phyloP scores from a whole-genome alignment of 768 basidiomycete genomes.

The Lactarius sp. region DNA sequence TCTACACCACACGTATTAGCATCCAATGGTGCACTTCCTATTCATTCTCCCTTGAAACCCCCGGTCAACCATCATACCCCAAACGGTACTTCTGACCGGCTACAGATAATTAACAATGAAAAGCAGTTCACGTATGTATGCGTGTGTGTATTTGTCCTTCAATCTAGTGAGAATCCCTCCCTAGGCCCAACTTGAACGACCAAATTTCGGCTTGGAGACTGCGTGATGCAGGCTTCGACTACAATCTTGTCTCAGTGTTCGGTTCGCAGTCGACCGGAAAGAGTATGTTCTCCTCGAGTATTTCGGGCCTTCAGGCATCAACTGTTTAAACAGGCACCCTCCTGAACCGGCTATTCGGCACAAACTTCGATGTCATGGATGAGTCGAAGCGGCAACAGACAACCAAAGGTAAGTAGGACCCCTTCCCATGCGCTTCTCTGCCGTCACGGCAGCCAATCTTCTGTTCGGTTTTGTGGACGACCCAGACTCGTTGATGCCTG shows the following conservation, averaged over 20 bases:
- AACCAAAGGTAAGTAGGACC: conserved; percentile 69
- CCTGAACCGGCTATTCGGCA: conserved; percentile 92
- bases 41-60: neutral
- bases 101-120: conserved; percentile 89
- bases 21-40: conserved; percentile 13
- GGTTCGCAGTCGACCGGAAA: conserved; percentile 97
- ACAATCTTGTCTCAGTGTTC: conserved; percentile 94
- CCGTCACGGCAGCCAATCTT: no score
- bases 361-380: conserved; percentile 98
- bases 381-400: conserved; percentile 92
- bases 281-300: conserved; percentile 45
- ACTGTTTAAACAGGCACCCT: conserved; percentile 67
- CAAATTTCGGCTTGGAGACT: conserved; percentile 87
- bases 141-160: conserved; percentile 8
- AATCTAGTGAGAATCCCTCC: neutral
- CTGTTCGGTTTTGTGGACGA: neutral
- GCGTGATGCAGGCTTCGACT: conserved; percentile 85
- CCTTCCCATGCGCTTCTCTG: no score
- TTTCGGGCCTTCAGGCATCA: neutral
- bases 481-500: neutral
- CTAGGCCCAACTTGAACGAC: conserved; percentile 56
- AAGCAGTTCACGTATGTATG: conserved; percentile 86
- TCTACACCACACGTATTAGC: conserved; percentile 12
- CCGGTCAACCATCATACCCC: conserved; percentile 25
- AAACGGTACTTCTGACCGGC: conserved; percentile 43